These are phyloP conservation scores for Puccinia novopanici DNA, from an alignment of 1,284 basidiomycete genomes.

Conservation along the genomic window DNA sequence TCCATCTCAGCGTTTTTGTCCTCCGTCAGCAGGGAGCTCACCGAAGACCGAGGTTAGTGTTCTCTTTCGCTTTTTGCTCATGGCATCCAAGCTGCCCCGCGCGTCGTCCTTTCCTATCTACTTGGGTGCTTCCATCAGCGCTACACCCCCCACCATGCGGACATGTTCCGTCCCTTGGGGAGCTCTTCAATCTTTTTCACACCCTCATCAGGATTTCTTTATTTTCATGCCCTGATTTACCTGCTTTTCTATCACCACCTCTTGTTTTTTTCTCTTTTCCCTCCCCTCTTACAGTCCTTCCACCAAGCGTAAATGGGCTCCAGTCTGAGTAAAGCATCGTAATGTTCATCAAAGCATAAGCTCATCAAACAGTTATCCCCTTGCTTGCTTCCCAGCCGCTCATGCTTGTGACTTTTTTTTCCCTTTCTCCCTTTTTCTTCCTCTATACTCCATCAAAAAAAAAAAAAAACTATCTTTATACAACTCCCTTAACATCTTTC, in stretches of 20 bases:
- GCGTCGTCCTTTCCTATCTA: not conserved
- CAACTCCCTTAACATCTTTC: not conserved
- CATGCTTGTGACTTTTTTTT: conserved; percentile 21
- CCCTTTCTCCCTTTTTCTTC: conserved; percentile 8
- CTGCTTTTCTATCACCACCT: not conserved
- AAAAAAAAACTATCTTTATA: not conserved
- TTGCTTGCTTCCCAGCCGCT: conserved; percentile 5
- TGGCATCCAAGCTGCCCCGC: not conserved
- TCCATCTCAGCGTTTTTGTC: conserved; percentile 41
- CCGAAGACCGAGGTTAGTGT: conserved; percentile 43
- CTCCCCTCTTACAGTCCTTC: not conserved
- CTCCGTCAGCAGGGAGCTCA: conserved; percentile 43
- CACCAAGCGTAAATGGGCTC: conserved; percentile 20
- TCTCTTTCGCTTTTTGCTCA: not conserved
- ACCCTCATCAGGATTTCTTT: not conserved
- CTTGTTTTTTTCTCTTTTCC: not conserved
- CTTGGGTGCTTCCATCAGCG: not conserved
- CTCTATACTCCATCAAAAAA: too few relatives aligned
- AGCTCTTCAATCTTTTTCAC: not conserved
- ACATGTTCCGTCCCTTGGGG: not conserved
- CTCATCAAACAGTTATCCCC: conserved; percentile 18
- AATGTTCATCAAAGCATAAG: conserved; percentile 40
- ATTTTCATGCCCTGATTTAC: not conserved
- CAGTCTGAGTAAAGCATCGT: conserved; percentile 26
- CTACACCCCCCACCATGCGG: not conserved